These are phyloP conservation scores for Lyophyllum decastes DNA, from an alignment of 768 basidiomycete genomes.

Conservation along the genomic window DNA sequence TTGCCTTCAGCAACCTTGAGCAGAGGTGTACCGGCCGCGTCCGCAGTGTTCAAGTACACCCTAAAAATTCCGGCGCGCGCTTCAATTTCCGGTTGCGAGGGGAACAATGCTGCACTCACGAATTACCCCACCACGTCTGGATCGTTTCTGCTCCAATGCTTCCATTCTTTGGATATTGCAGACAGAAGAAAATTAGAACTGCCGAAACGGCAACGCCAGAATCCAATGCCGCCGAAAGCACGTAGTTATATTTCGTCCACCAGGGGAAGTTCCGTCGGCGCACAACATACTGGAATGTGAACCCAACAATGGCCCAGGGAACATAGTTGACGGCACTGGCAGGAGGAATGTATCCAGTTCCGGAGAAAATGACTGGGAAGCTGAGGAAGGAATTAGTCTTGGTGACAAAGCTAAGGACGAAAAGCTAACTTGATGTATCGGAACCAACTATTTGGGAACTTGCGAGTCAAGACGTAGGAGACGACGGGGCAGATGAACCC, in stretches of 20 bases:
- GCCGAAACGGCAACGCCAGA: conserved; percentile 63
- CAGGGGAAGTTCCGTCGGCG: conserved; percentile 62
- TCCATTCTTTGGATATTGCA: conserved; percentile 69
- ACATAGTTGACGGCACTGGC: conserved; percentile 70
- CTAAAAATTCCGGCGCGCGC: conserved; percentile 17
- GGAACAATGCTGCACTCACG: conserved; percentile 30
- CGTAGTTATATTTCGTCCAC: conserved; percentile 73
- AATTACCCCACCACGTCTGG: conserved; percentile 76
- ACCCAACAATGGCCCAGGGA: conserved; percentile 65
- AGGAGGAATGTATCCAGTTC: conserved; percentile 63
- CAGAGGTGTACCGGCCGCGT: conserved; percentile 38
- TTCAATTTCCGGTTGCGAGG: neutral
- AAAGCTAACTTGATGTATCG: conserved; percentile 62
- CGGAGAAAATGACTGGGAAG: conserved; percentile 62
- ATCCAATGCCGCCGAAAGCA: conserved; percentile 73
- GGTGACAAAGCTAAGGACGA: neutral
- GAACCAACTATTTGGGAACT: conserved; percentile 63
- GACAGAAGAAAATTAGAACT: conserved; percentile 36
- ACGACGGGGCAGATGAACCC: conserved; percentile 64
- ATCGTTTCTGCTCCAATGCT: conserved; percentile 54
- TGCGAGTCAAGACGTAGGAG: conserved; percentile 53
- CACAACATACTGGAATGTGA: conserved; percentile 65
- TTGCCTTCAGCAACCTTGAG: conserved; percentile 29
- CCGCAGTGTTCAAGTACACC: conserved; percentile 42
- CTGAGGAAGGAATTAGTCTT: conserved; percentile 15